A percentile compares a stretch with the other conserved stretches of the same genome.
phyloP scores from a whole-genome alignment of 345 rosid species.

The Linum tenue region DNA sequence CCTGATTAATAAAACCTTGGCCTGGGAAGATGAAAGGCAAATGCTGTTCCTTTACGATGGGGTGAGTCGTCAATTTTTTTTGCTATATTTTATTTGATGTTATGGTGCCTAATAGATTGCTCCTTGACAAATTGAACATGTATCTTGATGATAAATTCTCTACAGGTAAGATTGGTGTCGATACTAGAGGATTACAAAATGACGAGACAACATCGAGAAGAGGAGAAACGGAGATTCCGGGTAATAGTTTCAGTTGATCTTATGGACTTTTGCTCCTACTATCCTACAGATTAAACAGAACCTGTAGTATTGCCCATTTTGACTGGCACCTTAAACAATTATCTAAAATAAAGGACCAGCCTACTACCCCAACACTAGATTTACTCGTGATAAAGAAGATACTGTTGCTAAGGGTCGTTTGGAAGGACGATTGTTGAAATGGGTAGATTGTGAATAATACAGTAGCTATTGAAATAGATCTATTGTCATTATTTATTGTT shows the following conservation, averaged over 20 bases:
- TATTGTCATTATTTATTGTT: no score
- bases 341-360: no score
- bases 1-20: slow-evolving; percentile 60
- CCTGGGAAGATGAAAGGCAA: slow-evolving; percentile 72
- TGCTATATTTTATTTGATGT: not conserved
- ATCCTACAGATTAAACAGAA: not conserved
- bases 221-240: slow-evolving; percentile 78
- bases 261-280: not conserved
- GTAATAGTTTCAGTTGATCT: slow-evolving; percentile 25
- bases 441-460: no score
- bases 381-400: no score
- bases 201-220: slow-evolving; percentile 72
- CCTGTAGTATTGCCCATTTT: no score
- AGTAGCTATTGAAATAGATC: no score
- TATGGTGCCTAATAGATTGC: slow-evolving; percentile 7
- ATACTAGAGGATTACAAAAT: slow-evolving; percentile 83
- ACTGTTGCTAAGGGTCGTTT: no score
- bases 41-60: slow-evolving; percentile 76
- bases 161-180: slow-evolving; percentile 65
- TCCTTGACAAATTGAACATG: not conserved
- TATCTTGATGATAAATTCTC: slow-evolving; percentile 8
- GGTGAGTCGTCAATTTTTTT: slow-evolving; percentile 35
- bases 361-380: no score
- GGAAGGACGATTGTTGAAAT: no score
- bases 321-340: no score